Evolutionary conservation across 1,139 yeast genomes (phyloP), one percentile per base, ranked within the genome.

Genomic region (Nakaseomyces kungkrabaensis): DNA sequence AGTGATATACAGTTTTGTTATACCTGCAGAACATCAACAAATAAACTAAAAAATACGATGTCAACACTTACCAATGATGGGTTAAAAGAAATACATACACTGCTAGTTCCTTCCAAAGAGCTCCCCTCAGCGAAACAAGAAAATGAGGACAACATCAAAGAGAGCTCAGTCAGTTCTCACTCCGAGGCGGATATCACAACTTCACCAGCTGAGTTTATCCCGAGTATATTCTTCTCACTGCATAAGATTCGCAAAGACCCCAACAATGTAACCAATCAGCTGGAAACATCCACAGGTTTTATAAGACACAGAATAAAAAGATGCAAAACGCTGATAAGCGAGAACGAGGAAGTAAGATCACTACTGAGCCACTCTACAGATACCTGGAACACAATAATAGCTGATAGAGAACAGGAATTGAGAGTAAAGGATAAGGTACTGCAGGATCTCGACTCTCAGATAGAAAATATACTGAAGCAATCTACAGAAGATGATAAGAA

Each of bases 281-380:
- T 65, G 22, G 68, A 63, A 45, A 54, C 61, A 1, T 54, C 66
- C 13, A 63, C 67, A 1, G 64, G 66, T 25, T 60, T 61, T 29
- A 65, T 65, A n/a, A 61, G 61, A 33, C 68, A 64, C 47, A 56
- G 67, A 42, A 49, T 65, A 31, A 63, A 61, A 52, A 59, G 52
- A 27, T 60, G 66, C 47, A 65, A 64, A 48, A 48, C 57, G 13
- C 51, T 60, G 29, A 52, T 65, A 5, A 56, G 54, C 41, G 56
- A 56, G 22, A 59, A 59, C 52, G 58, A 56, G 13, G 56, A 56
- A 24, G 54, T 58, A 41, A 56, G 51, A 31, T 56, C 55, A 25
- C 51, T 65, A 32, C 50, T 65, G 31, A 55, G 64, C 48, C 57
- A 58, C 42, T 50, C 57, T 7, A 52, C 60, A 2, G 59, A 57